Evolutionary conservation across 164 flowering plant genomes (phyloP), one percentile per base, ranked within the genome.

Genomic region (Malania oleifera): DNA sequence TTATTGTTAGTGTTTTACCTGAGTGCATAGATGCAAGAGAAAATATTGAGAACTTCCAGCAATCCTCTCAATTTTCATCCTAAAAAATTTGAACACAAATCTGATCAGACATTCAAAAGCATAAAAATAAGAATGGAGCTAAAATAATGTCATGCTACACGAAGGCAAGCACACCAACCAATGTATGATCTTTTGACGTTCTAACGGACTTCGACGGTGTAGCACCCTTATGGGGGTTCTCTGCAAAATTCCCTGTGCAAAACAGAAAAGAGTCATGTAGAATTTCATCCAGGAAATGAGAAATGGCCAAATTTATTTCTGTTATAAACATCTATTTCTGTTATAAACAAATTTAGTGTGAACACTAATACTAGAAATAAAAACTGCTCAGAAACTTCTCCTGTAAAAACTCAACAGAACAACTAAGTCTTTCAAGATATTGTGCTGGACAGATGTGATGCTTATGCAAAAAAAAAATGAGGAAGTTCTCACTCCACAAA

Each of bases 171-270:
- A 26, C 31, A 34, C 82, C 34, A 64, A 90, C 99, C 98, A 91
- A 64, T 95, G 95, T 40, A 95, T 87, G 52, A 72, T 78, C 70
- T 82, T 89, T 70, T 80, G 89, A 56, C 96, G 87, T 27, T 79
- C 99, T 55, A 95, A 70, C 57, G 99, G 98, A 69, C 99, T 95
- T 71, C 98, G 83, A 29, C 99, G 95, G 61, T 95, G 99, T 56
- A 95, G 91, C 66, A 91, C 98, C 69, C 99, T 80, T 43, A 95
- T 59, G 17, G 98, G 98, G 15, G 98, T 95, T 67, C 68, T 80
- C 73, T 95, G 99, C 64, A 80, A 39, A 66, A 95, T 74, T 66
- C 77, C 54, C 97, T 93, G 79, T 45, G 56, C 34, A 61, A 60
- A n/a, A 22, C 46, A 26, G 24, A 23, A 50, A 55, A 7, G 24